Base-by-base conservation (phyloP, 257 asterid genomes). In the Anisodus tanguticus region DNA sequence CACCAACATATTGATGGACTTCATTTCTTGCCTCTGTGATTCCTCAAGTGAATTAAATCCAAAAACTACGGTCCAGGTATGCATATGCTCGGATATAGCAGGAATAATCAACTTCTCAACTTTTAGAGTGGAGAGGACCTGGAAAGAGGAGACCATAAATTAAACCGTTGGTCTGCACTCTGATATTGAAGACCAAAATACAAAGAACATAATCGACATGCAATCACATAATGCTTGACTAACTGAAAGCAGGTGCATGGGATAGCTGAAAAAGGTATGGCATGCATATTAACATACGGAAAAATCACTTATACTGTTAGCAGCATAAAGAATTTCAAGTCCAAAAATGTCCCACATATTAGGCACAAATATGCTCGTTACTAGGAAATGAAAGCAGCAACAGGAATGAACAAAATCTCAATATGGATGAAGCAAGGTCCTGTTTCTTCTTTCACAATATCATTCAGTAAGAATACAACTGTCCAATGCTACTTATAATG, bases 41-140 rank as follows among this genome's bases (percentile, higher is more conserved):
- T 88, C 88, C 78, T 92, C 91, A 26, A 95, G 94, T 85, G 82
- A 87, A 88, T 88, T 91, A 84, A 95, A 95, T 86, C 98, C 98
- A 55, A 95, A 95, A 84, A 86, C 90, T 54, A 68, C 80, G 54
- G 94, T 92, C 98, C 98, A 94, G 10, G 94, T 95, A 90, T 88
- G 90, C 93, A 89, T 85, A 89, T 95, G 98, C 89, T 94, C 98
- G 72, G 97, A 81, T 89, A 94, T 90, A 84, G 98, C 98, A 19
- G 98, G 98, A 88, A 95, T 95, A 81, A 94, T 88, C 92, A 95
- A 88, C 68, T 89, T 90, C 90, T 92, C 91, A 22, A 95, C 92
- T 84, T 88, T 85, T 62, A 94, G 97, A 83, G 88, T 89, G 81
- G 90, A 88, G 3, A 95, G 97, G 87, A 89, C 94, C 98, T 95